Conservation (phyloP, 805 yeast species). For the Nakazawaea peltata region DNA sequence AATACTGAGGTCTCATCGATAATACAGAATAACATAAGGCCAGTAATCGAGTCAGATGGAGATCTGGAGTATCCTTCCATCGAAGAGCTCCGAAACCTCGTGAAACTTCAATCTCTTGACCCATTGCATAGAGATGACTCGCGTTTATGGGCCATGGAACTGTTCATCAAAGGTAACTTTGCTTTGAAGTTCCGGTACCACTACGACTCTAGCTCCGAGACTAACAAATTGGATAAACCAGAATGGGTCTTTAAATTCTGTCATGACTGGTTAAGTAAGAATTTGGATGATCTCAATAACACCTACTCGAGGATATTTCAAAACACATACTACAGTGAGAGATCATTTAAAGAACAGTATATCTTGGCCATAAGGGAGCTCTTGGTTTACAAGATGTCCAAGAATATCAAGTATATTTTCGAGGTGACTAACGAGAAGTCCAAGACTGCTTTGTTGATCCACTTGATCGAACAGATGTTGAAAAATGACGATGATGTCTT, state of each 20-base stretch:
- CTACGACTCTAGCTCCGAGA: slow-evolving; percentile 47
- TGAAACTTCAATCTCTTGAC: slow-evolving; percentile 24
- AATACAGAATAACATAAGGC: slow-evolving; percentile 1
- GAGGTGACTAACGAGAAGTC: slow-evolving; percentile 30
- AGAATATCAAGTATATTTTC: slow-evolving; percentile 17
- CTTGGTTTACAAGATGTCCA: slow-evolving; percentile 33
- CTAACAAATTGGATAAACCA: slow-evolving; percentile 60
- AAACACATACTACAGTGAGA: slow-evolving; percentile 12
- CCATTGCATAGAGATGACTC: slow-evolving; percentile 24
- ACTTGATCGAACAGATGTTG: slow-evolving; percentile 48
- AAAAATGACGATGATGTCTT: slow-evolving; percentile 47
- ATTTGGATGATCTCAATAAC: slow-evolving; percentile 20
- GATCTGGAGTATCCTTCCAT: slow-evolving; percentile 1
- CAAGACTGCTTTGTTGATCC: slow-evolving; percentile 29
- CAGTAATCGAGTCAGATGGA: background rate
- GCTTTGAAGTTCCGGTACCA: slow-evolving; percentile 49
- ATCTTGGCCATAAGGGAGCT: slow-evolving; percentile 41
- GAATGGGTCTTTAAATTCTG: slow-evolving; percentile 59
- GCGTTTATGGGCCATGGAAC: slow-evolving; percentile 43
- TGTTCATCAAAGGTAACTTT: slow-evolving; percentile 34
- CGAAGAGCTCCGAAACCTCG: slow-evolving; percentile 13
- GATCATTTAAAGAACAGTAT: slow-evolving; percentile 24
- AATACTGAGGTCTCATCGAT: slow-evolving; percentile 11
- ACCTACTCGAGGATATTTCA: slow-evolving; percentile 22
- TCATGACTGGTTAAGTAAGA: slow-evolving; percentile 28